Evolutionary conservation across 208 protist species (phyloP).

Genomic region (Wallacemonas sp.): DNA sequence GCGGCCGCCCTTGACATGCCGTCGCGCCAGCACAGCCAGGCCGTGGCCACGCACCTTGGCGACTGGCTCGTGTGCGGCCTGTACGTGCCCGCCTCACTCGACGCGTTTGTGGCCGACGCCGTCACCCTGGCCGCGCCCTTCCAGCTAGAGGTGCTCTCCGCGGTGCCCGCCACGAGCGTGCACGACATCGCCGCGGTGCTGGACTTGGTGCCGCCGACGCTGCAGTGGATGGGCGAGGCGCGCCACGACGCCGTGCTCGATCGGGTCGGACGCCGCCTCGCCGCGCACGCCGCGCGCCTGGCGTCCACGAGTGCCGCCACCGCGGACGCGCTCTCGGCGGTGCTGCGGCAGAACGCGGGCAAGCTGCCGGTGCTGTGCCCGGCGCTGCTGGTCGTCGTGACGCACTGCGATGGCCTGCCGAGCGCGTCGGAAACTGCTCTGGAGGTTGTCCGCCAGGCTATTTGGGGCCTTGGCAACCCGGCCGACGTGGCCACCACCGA

Average conservation of each 20-base stretch:
- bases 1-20: background rate
- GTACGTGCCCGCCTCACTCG: background rate
- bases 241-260: constrained; percentile 14
- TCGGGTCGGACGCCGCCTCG: constrained; percentile 26
- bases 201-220: constrained; percentile 17
- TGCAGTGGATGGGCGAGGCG: constrained; percentile 15
- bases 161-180: constrained; percentile 3
- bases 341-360: constrained; percentile 14
- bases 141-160: constrained; percentile 35
- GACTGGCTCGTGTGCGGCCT: background rate
- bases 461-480: constrained; percentile 7
- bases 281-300: constrained; percentile 11
- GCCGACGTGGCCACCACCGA: constrained; percentile 6
- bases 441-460: background rate
- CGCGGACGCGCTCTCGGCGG: background rate
- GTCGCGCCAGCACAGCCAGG: background rate
- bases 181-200: constrained; percentile 31
- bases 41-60: background rate
- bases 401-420: constrained; percentile 24
- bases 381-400: constrained; percentile 23
- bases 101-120: background rate
- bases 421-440: constrained; percentile 24
- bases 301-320: background rate
- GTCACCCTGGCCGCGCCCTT: constrained; percentile 19
- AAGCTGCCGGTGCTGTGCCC: constrained; percentile 5